phyloP scores from a whole-genome alignment of 2,329 filamentous ascomycete species.

The Spiromastix sp. region DNA sequence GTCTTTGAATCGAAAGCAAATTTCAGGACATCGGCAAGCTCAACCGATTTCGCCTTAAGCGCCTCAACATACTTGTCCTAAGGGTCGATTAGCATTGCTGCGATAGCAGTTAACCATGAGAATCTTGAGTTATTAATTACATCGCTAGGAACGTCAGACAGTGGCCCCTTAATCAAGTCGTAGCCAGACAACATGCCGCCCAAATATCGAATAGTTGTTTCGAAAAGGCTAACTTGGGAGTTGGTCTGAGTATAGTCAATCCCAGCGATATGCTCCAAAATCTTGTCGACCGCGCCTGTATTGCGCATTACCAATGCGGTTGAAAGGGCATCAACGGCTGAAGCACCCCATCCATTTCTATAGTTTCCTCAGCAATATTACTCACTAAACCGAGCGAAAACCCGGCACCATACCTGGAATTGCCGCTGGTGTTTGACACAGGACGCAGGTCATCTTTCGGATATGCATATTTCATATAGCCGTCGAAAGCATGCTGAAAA shows the following conservation, averaged over 20 bases:
- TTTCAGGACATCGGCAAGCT: conserved; percentile 61
- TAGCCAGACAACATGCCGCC: conserved; percentile 67
- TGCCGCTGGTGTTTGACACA: conserved; percentile 51
- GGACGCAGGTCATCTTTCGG: conserved; percentile 67
- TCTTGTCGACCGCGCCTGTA: conserved; percentile 54
- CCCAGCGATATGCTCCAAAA: conserved; percentile 58
- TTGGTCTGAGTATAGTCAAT: conserved; percentile 60
- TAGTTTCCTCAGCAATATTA: neutral
- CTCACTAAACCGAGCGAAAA: neutral
- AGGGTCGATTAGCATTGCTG: neutral
- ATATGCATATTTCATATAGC: conserved; percentile 64
- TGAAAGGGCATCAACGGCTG: conserved; percentile 67
- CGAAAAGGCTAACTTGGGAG: conserved; percentile 63
- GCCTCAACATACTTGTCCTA: conserved; percentile 9
- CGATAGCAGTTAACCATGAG: neutral
- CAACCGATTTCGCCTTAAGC: conserved; percentile 57
- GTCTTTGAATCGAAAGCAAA: conserved; percentile 68
- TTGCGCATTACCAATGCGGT: conserved; percentile 72
- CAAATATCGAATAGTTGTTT: conserved; percentile 83
- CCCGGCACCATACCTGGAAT: conserved; percentile 58
- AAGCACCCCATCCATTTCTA: conserved; percentile 78
- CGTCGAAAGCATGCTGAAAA: conserved; percentile 61
- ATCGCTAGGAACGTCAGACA: conserved; percentile 41
- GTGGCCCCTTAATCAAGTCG: conserved; percentile 57
- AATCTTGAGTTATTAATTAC: conserved; percentile 11